Evolutionary conservation across 2,329 filamentous ascomycete species (phyloP), one percentile per base, ranked within the genome.

Genomic region (Cyanodermella asteris): DNA sequence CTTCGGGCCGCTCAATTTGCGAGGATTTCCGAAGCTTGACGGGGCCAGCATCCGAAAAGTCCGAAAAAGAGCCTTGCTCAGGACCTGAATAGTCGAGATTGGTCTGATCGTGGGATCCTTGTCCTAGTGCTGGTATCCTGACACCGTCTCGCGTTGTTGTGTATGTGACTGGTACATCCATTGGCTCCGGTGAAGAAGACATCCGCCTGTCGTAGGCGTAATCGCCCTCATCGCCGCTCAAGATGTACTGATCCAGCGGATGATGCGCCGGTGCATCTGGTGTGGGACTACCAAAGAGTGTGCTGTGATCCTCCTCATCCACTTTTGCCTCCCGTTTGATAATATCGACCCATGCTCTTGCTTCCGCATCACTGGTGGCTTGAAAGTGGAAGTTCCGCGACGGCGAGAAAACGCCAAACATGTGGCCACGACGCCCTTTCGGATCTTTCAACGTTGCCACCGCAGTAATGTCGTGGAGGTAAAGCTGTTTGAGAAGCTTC

Each of bases 361-460:
- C 77, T 33, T 93, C 82, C 30, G 66, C 56, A 25, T 69, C 63
- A 4, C 64, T 72, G 16, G 58, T 45, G 1, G 78, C 81, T 46
- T 91, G 75, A 31, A 97, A 69, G 41, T 93, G 81, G 50, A 74
- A 91, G 51, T 93, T 94, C 36, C 74, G 72, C 10, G 81, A 74
- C 0, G 82, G 76, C 0, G 81, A 84, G 50, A 91, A 97, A 22
- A 94, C 62, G 12, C 77, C 87, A 44, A 97, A 94, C 31, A 93
- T 67, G 44, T 91, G 70, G 26, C 78, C 65, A 30, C 76, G 72
- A 44, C 76, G 82, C 32, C 81, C 71, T 48, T 91, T 91, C 6
- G 78, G 74, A 38, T 91, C 81, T 40, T 77, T 82, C 34, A 94
- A 70, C 30, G 77, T 67, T 2, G 82, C 77, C 22, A 91, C 78